phyloP scores from a whole-genome alignment of 345 rosid genomes.

The Corchorus capsularis region DNA sequence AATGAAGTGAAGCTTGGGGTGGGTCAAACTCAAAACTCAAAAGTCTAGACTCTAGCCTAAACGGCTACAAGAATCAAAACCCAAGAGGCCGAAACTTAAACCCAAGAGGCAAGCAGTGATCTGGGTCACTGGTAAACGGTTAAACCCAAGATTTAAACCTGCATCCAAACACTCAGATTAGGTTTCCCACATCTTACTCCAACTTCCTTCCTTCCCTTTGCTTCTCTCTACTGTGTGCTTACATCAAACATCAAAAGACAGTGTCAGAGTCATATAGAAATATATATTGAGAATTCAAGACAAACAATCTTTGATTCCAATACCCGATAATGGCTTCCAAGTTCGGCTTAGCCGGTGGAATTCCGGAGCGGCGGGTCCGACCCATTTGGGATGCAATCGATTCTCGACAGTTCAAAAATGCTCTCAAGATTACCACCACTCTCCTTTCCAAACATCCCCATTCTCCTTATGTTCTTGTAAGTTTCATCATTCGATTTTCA shows the following conservation, averaged over 20 bases:
- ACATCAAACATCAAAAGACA: not conserved
- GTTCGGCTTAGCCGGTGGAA: constrained; percentile 90
- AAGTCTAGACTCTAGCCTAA: no score
- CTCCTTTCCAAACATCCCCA: constrained; percentile 81
- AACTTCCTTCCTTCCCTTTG: not conserved
- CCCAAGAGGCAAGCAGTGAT: not conserved
- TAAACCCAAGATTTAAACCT: not conserved
- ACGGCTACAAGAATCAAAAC: no score
- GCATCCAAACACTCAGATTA: constrained; percentile 42
- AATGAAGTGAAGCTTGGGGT: no score
- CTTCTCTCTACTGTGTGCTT: not conserved
- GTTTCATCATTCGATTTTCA: constrained; percentile 15
- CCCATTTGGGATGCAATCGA: constrained; percentile 98
- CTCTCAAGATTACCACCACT: constrained; percentile 74
- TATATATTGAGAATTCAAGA: no score
- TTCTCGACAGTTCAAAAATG: constrained; percentile 94
- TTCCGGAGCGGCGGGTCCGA: constrained; percentile 98
- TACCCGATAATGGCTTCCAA: constrained; percentile 75
- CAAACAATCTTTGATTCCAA: not conserved
- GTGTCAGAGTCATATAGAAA: not conserved
- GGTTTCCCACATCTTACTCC: constrained; percentile 34
- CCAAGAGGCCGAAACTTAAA: not conserved
- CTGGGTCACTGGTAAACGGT: no score
- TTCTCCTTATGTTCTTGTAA: constrained; percentile 90
- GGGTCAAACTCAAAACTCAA: no score